Percentiles rank a stretch among this genome's conserved stretches.
phyloP scores from a whole-genome alignment of 352 stramenopile genomes.

The Phytopythium montanum region DNA sequence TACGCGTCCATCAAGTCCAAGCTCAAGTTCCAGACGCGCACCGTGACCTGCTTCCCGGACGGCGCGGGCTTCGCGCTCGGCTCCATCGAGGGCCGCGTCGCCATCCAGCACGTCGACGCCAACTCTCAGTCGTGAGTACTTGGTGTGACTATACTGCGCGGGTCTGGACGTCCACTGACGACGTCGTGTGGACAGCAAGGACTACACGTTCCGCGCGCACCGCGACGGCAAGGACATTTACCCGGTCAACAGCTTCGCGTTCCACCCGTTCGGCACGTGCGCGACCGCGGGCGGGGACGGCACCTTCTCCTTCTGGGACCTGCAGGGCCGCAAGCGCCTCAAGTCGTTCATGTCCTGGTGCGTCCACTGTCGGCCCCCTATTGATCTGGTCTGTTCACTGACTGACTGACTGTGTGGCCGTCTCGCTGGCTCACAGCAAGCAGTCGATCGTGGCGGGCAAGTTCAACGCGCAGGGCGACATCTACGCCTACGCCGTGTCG shows the following conservation, averaged over 20 bases:
- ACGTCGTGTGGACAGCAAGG: too few relatives aligned
- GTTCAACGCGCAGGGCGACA: constrained; percentile 93
- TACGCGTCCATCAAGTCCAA: too few relatives aligned
- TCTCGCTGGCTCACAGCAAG: constrained; percentile 37
- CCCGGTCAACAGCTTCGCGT: constrained; percentile 87
- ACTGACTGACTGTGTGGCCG: constrained; percentile 5
- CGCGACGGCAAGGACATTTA: constrained; percentile 86
- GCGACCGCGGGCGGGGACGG: constrained; percentile 94
- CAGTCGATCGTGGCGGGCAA: constrained; percentile 88
- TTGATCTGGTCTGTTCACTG: background rate
- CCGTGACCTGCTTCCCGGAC: constrained; percentile 87
- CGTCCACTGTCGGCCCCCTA: background rate
- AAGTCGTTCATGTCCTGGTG: constrained; percentile 88
- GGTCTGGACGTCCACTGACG: too few relatives aligned
- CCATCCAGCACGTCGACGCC: constrained; percentile 88
- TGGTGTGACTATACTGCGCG: too few relatives aligned
- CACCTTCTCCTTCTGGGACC: constrained; percentile 98
- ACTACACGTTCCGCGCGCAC: constrained; percentile 94
- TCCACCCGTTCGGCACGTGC: constrained; percentile 94
- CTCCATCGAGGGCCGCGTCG: constrained; percentile 89
- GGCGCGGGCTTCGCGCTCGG: constrained; percentile 85
- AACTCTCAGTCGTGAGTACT: too few relatives aligned
- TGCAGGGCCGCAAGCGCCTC: constrained; percentile 96
- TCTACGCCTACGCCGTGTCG: constrained; percentile 95
- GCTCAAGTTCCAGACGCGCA: constrained; percentile 88